Conservation (phyloP, 257 asterid species). For the Jaltomata sinuosa region DNA sequence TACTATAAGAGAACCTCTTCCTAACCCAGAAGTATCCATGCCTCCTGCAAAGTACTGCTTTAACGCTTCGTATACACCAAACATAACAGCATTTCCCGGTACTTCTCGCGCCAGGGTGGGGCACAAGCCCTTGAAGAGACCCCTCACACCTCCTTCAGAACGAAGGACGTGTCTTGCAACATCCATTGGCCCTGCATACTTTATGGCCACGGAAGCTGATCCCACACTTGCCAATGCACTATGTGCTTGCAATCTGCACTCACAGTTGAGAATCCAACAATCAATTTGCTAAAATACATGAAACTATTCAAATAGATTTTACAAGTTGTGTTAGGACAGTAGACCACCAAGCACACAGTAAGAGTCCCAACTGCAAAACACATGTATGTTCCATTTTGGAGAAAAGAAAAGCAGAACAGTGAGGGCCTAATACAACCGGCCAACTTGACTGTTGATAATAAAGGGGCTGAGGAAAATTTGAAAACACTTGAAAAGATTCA, state of each 20-base stretch:
- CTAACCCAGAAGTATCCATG: conserved; percentile 49
- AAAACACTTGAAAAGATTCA: background rate
- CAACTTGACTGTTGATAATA: background rate
- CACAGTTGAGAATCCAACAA: background rate
- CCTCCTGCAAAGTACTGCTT: conserved; percentile 71
- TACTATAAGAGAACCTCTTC: conserved; percentile 56
- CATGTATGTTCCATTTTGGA: background rate
- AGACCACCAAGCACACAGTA: background rate
- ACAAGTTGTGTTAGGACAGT: background rate
- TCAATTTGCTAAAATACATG: background rate
- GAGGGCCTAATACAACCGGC: background rate
- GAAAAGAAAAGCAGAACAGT: background rate
- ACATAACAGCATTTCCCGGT: conserved; percentile 83
- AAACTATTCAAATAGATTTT: background rate
- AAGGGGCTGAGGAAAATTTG: background rate
- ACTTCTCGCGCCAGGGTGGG: conserved; percentile 81
- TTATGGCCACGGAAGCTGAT: conserved; percentile 31
- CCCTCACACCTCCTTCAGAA: conserved; percentile 55
- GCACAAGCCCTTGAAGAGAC: conserved; percentile 65
- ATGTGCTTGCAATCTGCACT: conserved; percentile 74
- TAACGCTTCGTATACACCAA: conserved; percentile 67
- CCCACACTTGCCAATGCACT: conserved; percentile 43
- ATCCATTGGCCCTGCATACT: conserved; percentile 72
- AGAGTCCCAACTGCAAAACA: background rate
- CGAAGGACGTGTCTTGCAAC: conserved; percentile 66